Conservation (phyloP, 192 early-diverging fungal genomes). For the Globomyces pollinis-pini region DNA sequence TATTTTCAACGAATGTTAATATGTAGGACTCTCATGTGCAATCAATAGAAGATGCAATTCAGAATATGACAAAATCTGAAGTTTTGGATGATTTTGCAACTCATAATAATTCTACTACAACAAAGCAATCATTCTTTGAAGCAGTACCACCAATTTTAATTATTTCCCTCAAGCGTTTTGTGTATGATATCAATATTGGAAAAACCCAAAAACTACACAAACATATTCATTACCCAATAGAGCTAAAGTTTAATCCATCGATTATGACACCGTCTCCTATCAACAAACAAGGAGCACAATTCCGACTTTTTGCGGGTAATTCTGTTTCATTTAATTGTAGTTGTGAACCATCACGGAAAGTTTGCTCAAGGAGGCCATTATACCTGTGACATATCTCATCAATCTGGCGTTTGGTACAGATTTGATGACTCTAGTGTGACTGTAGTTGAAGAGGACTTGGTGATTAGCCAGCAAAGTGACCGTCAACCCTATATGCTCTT, state of each 20-base stretch:
- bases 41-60: conserved; percentile 79
- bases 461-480: conserved; percentile 45
- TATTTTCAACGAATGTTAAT: conserved; percentile 15
- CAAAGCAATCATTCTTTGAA: conserved; percentile 80
- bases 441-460: conserved; percentile 47
- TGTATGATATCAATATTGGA: conserved; percentile 63
- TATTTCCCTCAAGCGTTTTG: conserved; percentile 90
- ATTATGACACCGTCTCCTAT: conserved; percentile 45
- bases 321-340: conserved; percentile 40
- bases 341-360: conserved; percentile 92
- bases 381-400: conserved; percentile 80
- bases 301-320: conserved; percentile 66
- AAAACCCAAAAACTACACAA: conserved; percentile 82
- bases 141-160: conserved; percentile 81
- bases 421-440: conserved; percentile 84
- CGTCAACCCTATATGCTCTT: conserved; percentile 74
- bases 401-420: conserved; percentile 71
- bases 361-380: conserved; percentile 90
- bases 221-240: conserved; percentile 62
- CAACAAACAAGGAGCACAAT: conserved; percentile 27
- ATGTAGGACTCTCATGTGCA: conserved; percentile 39
- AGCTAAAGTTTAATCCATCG: conserved; percentile 54
- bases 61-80: conserved; percentile 69
- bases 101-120: conserved; percentile 43
- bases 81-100: conserved; percentile 69